These are phyloP conservation scores for Rhynchosporium secalis DNA, from an alignment of 2,329 filamentous ascomycete species.

Conservation along the genomic window DNA sequence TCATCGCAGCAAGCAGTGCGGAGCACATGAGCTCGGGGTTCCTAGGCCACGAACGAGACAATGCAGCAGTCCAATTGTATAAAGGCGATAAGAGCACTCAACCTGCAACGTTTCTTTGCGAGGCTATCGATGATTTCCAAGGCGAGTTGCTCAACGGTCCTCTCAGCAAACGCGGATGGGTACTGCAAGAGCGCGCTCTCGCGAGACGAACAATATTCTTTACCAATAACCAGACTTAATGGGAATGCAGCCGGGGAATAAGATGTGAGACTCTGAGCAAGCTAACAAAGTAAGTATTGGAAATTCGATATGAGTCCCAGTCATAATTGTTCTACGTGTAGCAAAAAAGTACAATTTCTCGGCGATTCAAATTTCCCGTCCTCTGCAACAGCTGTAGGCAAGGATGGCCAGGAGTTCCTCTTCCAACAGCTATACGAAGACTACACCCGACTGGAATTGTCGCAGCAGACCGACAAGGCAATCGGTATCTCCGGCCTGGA, in stretches of 20 bases:
- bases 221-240: constrained; percentile 42
- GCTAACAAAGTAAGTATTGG: constrained; percentile 39
- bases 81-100: constrained; percentile 3
- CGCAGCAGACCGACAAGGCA: constrained; percentile 31
- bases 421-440: constrained; percentile 31
- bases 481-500: constrained; percentile 14
- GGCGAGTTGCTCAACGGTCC: constrained; percentile 39
- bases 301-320: not conserved
- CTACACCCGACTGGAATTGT: constrained; percentile 39
- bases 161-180: constrained; percentile 44
- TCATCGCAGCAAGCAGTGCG: constrained; percentile 22
- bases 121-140: constrained; percentile 41
- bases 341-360: constrained; percentile 29
- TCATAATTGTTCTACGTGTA: not conserved
- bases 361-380: constrained; percentile 38
- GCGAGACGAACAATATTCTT: constrained; percentile 44
- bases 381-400: not conserved
- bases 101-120: constrained; percentile 35
- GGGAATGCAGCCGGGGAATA: constrained; percentile 43
- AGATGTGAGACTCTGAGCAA: constrained; percentile 41
- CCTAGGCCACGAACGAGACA: not conserved
- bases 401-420: constrained; percentile 31
- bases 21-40: constrained; percentile 6
- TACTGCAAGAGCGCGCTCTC: constrained; percentile 44
- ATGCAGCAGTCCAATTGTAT: not conserved